Base-by-base conservation (phyloP, 2,329 filamentous ascomycete genomes). In the Penicillium rolfsii region DNA sequence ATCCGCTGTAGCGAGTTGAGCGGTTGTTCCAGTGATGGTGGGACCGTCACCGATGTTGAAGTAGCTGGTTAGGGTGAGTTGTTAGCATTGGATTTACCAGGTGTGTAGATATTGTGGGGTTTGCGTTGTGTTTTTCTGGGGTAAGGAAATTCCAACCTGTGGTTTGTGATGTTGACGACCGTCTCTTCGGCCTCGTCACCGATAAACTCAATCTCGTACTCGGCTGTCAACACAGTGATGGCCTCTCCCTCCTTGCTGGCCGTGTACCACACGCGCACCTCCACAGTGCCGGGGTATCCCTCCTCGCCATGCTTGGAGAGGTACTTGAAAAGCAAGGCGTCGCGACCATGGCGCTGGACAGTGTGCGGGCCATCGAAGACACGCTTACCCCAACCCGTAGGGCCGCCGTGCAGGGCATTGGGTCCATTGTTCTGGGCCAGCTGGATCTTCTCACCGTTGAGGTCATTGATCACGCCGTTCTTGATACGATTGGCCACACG, bases 91-190 rank as follows among this genome's bases (percentile, higher is more conserved):
- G 3, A 22, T 24, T 5, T 4, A 16, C 6, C 8, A n/a, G 36
- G 6, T 7, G 1, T 43, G 40, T 43, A 43, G 19, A 24, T 4
- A 12, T 22, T 43, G 8, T 24, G 36, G 36, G 36, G 36, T n/a
- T 22, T 22, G 19, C 11, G n/a, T 16, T 28, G 33, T 14, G n/a
- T 9, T 8, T 24, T 30, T 9, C 16, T 7, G n/a, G 12, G 9
- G 5, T 8, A 33, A n/a, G 28, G 9, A 12, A 11, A 12, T 35
- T 36, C 75, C 81, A 68, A 92, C 90, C 91, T 96, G 81, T 99
- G 94, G 80, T 98, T 99, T 53, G 95, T 98, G 79, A 98, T 85
- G 79, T 93, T 96, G 75, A 98, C 86, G 45, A 88, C 88, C 0
- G 94, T 98, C 83, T 97, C 94, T n/a, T 93, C 88, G 12, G 88